Evolutionary conservation across 495 filamentous ascomycete species (phyloP), one percentile per base, ranked within the genome.

Genomic region (Penicillium nucicola): DNA sequence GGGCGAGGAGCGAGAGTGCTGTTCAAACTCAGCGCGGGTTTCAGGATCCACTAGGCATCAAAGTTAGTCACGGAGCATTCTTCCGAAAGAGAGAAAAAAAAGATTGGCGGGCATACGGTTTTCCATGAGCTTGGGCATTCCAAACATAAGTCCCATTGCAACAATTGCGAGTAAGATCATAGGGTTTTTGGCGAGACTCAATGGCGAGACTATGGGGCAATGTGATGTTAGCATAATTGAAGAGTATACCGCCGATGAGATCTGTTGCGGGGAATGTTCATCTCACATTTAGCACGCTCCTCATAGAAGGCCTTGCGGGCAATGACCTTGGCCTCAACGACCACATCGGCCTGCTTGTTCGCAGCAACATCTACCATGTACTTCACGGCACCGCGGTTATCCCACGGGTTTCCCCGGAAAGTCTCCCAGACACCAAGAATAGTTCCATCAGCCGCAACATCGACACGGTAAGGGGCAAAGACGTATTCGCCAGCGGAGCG

Each of bases 161-260:
- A 92, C 84, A 17, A 96, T 64, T 11, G 86, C 88, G 69, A 98
- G 81, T 37, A 98, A 71, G 48, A 98, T 95, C 88, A 97, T 97
- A 3, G 93, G 93, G 61, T 87, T 96, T 69, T 89, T 88, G 57
- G 97, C 76, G 35, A 97, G 81, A 53, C 79, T 77, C 46, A 96
- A 54, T 6, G 83, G 79, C 11, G 78, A 80, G 57, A 79, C 73
- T 78, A 41, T 42, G n/a, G 35, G 30, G 18, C 12, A 23, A 12
- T 22, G 2, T 5, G 37, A 3, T 3, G 34, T 56, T 45, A 48
- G 37, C 25, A 15, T n/a, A 2, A 11, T n/a, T 41, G 8, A 4
- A 15, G 8, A 1, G n/a, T 13, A 6, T 31, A 36, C 12, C 6
- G 28, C 42, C 32, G 42, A 5, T 20, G 23, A n/a, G 28, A 41